These are phyloP conservation scores for Sodiomyces alkalinus DNA, from an alignment of 2,329 filamentous ascomycete genomes.

Conservation along the genomic window DNA sequence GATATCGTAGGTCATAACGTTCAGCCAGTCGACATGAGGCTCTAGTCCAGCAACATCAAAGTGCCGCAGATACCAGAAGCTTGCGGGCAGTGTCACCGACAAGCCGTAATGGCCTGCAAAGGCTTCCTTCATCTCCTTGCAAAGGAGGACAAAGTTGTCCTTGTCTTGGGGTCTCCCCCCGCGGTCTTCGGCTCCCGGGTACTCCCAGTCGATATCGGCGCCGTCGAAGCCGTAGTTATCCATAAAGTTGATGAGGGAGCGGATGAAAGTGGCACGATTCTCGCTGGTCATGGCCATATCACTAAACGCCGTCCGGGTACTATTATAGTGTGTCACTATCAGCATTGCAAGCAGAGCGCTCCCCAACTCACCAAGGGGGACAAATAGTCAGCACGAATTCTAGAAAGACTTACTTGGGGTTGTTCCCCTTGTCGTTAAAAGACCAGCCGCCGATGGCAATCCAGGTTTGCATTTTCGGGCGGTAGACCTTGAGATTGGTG, in stretches of 20 bases:
- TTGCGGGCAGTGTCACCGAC: conserved; percentile 1
- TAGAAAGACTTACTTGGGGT: too few relatives aligned
- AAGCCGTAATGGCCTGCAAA: neutral
- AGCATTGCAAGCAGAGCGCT: too few relatives aligned
- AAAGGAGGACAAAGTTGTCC: conserved; percentile 6
- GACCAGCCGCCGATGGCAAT: conserved; percentile 26
- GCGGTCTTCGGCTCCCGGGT: conserved; percentile 7
- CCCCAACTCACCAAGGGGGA: too few relatives aligned
- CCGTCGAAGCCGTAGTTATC: conserved; percentile 12
- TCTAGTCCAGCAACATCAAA: conserved; percentile 4
- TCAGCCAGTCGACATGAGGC: conserved; percentile 13
- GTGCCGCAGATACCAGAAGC: conserved; percentile 6
- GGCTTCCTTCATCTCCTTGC: conserved; percentile 26
- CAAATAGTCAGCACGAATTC: too few relatives aligned
- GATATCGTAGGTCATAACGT: conserved; percentile 9
- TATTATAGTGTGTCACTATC: too few relatives aligned
- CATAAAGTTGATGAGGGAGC: conserved; percentile 9
- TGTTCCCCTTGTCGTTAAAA: conserved; percentile 20
- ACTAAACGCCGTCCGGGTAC: conserved; percentile 13
- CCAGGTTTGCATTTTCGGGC: conserved; percentile 17
- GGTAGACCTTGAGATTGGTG: conserved; percentile 12
- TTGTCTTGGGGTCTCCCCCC: conserved; percentile 6
- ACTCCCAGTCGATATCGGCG: conserved; percentile 13
- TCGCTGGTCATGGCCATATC: conserved; percentile 5
- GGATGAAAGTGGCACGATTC: conserved; percentile 9